Percentiles rank a stretch among this genome's conserved stretches.
phyloP scores from a whole-genome alignment of 306 rosid genomes.

The Elaeagnus macrophylla region DNA sequence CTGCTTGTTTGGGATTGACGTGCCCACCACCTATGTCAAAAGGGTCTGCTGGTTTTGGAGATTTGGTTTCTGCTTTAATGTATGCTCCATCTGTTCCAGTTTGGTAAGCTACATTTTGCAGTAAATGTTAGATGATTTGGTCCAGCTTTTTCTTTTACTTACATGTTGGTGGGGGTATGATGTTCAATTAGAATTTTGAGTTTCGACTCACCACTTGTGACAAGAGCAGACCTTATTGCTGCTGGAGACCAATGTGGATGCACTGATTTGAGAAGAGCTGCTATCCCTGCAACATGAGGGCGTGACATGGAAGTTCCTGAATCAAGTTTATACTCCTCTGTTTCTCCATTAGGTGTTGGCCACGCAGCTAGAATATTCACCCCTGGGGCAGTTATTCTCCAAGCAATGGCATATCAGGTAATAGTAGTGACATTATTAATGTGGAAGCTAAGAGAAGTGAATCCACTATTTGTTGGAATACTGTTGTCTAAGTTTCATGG shows the following conservation, averaged over 20 bases:
- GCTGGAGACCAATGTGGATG: slow-evolving; percentile 53
- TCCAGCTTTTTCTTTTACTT: too few relatives aligned
- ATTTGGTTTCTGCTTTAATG: slow-evolving; percentile 23
- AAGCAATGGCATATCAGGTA: neutral
- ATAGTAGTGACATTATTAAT: neutral
- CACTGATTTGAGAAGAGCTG: slow-evolving; percentile 43
- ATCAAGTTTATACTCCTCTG: slow-evolving; percentile 36
- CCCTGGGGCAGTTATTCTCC: slow-evolving; percentile 43
- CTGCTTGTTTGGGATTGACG: slow-evolving; percentile 32
- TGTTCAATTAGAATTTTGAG: too few relatives aligned
- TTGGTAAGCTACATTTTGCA: too few relatives aligned
- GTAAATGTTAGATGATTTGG: too few relatives aligned
- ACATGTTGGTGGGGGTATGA: too few relatives aligned
- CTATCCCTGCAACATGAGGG: slow-evolving; percentile 40
- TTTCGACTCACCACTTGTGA: slow-evolving; percentile 14
- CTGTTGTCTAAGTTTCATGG: neutral
- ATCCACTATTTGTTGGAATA: too few relatives aligned
- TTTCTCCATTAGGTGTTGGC: slow-evolving; percentile 23
- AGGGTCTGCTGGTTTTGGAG: slow-evolving; percentile 32
- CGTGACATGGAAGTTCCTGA: slow-evolving; percentile 63
- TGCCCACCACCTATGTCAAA: slow-evolving; percentile 41
- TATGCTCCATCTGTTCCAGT: too few relatives aligned
- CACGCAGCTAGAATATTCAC: slow-evolving; percentile 47
- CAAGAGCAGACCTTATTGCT: slow-evolving; percentile 37
- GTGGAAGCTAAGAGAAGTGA: too few relatives aligned